phyloP scores from a whole-genome alignment of 352 stramenopile genomes.

The Phytophthora litchii region DNA sequence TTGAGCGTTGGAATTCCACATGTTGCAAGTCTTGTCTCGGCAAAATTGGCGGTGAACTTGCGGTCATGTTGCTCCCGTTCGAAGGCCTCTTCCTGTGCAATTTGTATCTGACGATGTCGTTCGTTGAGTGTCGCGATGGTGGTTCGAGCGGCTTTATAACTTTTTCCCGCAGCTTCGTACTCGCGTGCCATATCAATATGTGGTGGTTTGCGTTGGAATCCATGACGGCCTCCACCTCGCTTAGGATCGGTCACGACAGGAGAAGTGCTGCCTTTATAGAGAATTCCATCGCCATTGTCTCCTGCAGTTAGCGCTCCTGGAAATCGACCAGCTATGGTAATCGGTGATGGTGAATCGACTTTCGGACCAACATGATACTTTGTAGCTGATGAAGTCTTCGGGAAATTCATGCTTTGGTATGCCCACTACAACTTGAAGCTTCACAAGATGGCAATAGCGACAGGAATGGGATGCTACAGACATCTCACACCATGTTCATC shows the following conservation, averaged over 20 bases:
- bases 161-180: slow-evolving; percentile 46
- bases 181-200: slow-evolving; percentile 59
- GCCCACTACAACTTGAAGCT: background rate
- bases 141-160: slow-evolving; percentile 49
- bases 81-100: slow-evolving; percentile 61
- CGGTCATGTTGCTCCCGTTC: slow-evolving; percentile 39
- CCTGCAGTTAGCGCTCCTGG: slow-evolving; percentile 24
- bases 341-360: slow-evolving; percentile 11
- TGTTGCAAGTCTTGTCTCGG: slow-evolving; percentile 65
- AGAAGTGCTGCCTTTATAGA: slow-evolving; percentile 42
- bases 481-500: slow-evolving; percentile 7
- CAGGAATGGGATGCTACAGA: slow-evolving; percentile 22
- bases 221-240: slow-evolving; percentile 1
- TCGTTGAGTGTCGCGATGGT: slow-evolving; percentile 58
- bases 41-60: slow-evolving; percentile 58
- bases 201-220: slow-evolving; percentile 65
- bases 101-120: slow-evolving; percentile 52
- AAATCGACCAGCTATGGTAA: slow-evolving; percentile 21
- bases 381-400: slow-evolving; percentile 2
- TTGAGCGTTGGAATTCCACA: slow-evolving; percentile 73
- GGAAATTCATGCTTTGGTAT: slow-evolving; percentile 14
- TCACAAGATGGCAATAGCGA: background rate
- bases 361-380: slow-evolving; percentile 16
- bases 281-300: slow-evolving; percentile 50
- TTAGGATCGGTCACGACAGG: slow-evolving; percentile 5